Percentiles rank a stretch among this genome's conserved stretches.
Evolutionary conservation across 202 grass and related monocot genomes (phyloP).

Genomic region (Brachypodium distachyon): DNA sequence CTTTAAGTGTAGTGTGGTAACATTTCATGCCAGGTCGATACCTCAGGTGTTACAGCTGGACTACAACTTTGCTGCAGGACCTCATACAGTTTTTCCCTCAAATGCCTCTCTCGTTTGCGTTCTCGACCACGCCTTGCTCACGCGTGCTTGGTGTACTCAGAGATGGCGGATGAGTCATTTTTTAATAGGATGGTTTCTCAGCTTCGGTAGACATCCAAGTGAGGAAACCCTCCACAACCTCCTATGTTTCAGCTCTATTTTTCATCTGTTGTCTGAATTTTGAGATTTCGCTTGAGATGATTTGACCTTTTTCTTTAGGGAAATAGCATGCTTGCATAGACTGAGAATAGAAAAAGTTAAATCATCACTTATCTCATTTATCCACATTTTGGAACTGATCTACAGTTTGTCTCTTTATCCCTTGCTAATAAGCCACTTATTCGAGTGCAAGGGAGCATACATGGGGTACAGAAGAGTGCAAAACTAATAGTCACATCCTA

Average conservation of each 20-base stretch:
- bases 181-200: conserved; percentile 72
- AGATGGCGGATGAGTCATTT: conserved; percentile 45
- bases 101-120: not conserved
- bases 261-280: not conserved
- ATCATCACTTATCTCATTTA: not conserved
- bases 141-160: not conserved
- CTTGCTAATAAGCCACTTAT: not conserved
- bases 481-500: not conserved
- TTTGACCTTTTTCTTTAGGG: not conserved
- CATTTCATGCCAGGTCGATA: too few relatives aligned
- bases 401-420: not conserved
- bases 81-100: not conserved
- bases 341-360: not conserved
- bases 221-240: not conserved
- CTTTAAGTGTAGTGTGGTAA: too few relatives aligned
- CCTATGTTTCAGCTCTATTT: not conserved
- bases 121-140: not conserved
- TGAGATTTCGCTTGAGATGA: not conserved
- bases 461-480: not conserved
- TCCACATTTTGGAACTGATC: not conserved
- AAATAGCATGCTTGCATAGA: not conserved
- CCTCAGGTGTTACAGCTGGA: too few relatives aligned
- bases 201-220: conserved; percentile 63
- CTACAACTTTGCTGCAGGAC: too few relatives aligned
- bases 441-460: not conserved